Evolutionary conservation across 495 filamentous ascomycete genomes (phyloP), one percentile per base, ranked within the genome.

Genomic region (Aspergillus mulundensis): DNA sequence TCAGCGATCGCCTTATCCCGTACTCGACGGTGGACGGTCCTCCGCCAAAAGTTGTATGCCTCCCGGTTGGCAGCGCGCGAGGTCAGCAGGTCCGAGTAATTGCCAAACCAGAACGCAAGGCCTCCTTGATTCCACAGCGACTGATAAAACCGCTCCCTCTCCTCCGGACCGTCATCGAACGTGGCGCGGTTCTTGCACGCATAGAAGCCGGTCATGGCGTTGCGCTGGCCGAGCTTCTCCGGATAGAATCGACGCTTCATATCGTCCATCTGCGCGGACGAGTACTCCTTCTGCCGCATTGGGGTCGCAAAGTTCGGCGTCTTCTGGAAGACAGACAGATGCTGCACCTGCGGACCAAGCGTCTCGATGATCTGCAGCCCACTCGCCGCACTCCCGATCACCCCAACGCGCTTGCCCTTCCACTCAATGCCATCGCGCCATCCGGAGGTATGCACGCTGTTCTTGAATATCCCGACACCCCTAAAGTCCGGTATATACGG

Each of bases 301-400:
- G 38, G 38, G 3, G 38, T 40, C 3, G 38, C 38, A 16, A 40
- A 15, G n/a, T 40, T 40, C 14, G 38, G 38, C 3, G 38, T 40
- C n/a, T 18, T 40, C 8, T 40, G 38, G 38, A 40, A 40, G n/a
- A 40, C 45, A 7, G 28, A 21, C 4, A 36, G 40, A 18, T 45
- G 24, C 28, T 15, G 23, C 0, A 54, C 40, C 7, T 45, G 25
- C 0, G 28, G 45, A 1, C 45, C 43, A 1, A 45, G 20, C 7
- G 43, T 24, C 16, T 83, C 79, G 16, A 70, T 71, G 43, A 78
- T 69, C 55, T 86, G 83, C 7, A 85, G 74, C 14, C 79, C 83
- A 20, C 83, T 87, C 5, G 85, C 84, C 0, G 79, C 81, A 2
- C 81, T 85, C 1, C 82, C 83, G 23, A 86, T 75, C 10, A 83